Base-by-base conservation (phyloP, 2,329 filamentous ascomycete species). In the Aaosphaeria arxii region DNA sequence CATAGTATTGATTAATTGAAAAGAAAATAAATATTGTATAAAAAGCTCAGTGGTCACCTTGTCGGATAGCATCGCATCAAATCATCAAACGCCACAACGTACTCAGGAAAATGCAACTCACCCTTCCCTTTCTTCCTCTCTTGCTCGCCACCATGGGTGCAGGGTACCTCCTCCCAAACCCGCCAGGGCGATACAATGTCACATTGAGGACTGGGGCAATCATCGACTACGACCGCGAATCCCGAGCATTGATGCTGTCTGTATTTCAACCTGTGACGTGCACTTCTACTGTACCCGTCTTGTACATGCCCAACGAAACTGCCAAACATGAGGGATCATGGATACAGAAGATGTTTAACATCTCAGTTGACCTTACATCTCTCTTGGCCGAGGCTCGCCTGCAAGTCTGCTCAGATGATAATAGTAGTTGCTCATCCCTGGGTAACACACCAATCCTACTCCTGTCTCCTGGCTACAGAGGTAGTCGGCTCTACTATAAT, bases 391-490 rank as follows among this genome's bases (percentile, higher is more conserved):
- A 58, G 40, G 55, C 57, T 42, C 52, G 51, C 40, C 45, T 60
- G 40, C 55, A 52, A 44, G 55, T 58, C 32, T 57, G 55, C 50
- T 40, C 43, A 28, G 32, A 49, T 9, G 39, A 46, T 35, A 11
- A 42, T 24, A 49, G 40, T 11, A 38, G 43, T 40, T 55, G 50
- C 51, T 50, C 49, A 32, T 17, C 48, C 11, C 11, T 52, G 43
- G 42, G 53, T 32, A 48, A 57, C 33, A 38, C 11, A 7, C 53
- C 52, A 40, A 50, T 59, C 31, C 44, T 77, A 39, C 48, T 79
- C 30, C 72, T 80, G 43, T 75, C 71, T 0, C 70, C 76, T 3
- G 77, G 76, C 5, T 65, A 69, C 39, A 67, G 70, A 4, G 63
- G 66, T 28, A 67, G 74, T 0, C 67, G 76, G 2, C 58, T 74